Base-by-base conservation (phyloP, 1,284 basidiomycete species). In the Austroboletus rostrupii region DNA sequence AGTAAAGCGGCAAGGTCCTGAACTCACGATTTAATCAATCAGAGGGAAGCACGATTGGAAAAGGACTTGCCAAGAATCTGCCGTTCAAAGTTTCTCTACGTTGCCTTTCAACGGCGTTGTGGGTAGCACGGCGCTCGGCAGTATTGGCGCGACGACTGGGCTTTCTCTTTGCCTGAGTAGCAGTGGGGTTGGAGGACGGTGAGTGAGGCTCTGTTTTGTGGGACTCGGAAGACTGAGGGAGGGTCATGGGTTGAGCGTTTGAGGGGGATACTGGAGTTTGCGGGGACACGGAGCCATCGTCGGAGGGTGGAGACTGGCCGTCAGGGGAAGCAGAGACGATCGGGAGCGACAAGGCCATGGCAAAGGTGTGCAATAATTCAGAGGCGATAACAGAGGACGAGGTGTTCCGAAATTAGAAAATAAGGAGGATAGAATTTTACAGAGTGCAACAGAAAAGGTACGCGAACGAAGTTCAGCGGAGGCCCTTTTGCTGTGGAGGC, bases 101-200 rank as follows among this genome's bases (percentile, higher is more conserved):
- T 61, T 90, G 88, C 51, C 94, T 79, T 73, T 97, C 94, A 52
- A 96, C 91, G 29, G 94, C 94, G 65, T 97, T 97, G 74, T 97
- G 93, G 35, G 90, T 92, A 7, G 92, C 91, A 43, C 93, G 78
- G 67, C 92, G 88, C 69, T 96, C 94, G 53, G 93, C 93, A 40
- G 92, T 96, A 72, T 94, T 94, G 53, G 92, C 91, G 35, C 92
- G 82, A 58, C 81, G 78, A 69, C 77, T 85, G 64, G 84, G 83
- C 69, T 89, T 92, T 72, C 87, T 81, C 67, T 87, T 89, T 51
- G 68, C 62, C 45, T 75, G 73, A 19, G 67, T 55, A 37, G 57
- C 53, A 23, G 62, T 47, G 8, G 60, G 13, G 42, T 38, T 53
- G 23, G 55, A 21, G 5, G 23, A 26, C 23, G 62, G 52, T 2